Percentiles rank a stretch among this genome's conserved stretches.
phyloP scores from a whole-genome alignment of 306 rosid genomes.

The Vicia sativa region DNA sequence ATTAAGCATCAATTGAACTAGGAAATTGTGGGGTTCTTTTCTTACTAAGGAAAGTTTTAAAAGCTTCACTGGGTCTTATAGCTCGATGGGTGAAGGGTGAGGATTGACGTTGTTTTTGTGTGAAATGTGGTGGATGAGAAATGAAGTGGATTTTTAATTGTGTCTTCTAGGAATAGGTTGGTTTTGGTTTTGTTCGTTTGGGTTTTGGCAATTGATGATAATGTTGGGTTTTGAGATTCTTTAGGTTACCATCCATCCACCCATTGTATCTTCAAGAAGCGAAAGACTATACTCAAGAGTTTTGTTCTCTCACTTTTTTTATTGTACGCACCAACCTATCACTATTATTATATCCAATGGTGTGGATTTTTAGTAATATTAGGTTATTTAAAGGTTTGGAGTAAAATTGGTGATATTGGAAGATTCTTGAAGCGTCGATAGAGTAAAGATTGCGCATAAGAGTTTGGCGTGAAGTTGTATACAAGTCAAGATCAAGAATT shows the following conservation, averaged over 20 bases:
- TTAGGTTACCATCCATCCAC: not conserved
- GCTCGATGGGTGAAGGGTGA: slow-evolving; percentile 25
- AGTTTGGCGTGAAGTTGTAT: no score
- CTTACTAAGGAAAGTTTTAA: slow-evolving; percentile 79
- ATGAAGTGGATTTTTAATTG: slow-evolving; percentile 75
- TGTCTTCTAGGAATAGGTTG: slow-evolving; percentile 58
- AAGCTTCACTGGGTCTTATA: slow-evolving; percentile 48
- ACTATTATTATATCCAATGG: no score
- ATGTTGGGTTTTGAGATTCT: slow-evolving; percentile 33
- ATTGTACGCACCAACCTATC: no score
- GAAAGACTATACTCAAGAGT: slow-evolving; percentile 10
- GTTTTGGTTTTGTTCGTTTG: slow-evolving; percentile 23
- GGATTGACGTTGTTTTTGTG: not conserved
- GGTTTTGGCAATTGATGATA: slow-evolving; percentile 42
- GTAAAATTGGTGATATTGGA: no score
- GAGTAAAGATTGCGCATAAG: no score
- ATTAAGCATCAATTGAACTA: slow-evolving; percentile 80
- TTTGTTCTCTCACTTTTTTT: no score
- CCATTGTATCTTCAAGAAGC: no score
- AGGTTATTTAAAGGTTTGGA: no score
- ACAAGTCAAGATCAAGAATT: no score
- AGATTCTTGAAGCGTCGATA: no score
- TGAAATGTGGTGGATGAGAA: slow-evolving; percentile 48
- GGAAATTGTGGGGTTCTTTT: slow-evolving; percentile 89
- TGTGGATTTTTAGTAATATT: no score